phyloP scores from a whole-genome alignment of 257 asterid genomes.

The Rehmannia glutinosa region DNA sequence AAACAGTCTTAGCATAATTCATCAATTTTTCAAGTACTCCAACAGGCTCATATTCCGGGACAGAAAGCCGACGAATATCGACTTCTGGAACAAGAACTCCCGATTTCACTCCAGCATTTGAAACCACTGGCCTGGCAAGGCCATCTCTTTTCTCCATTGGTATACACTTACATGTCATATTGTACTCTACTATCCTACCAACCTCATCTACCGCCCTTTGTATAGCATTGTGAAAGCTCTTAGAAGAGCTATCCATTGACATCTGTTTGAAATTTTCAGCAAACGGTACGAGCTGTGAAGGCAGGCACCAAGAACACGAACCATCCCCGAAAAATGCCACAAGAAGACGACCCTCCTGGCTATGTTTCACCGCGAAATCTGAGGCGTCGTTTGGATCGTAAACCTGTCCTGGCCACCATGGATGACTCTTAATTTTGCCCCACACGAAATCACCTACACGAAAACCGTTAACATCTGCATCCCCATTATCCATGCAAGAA shows the following conservation, averaged over 20 bases:
- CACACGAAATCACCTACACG: slow-evolving; percentile 84
- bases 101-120: slow-evolving; percentile 49
- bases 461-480: slow-evolving; percentile 35
- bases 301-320: slow-evolving; percentile 73
- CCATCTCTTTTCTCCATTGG: slow-evolving; percentile 23
- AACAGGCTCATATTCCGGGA: slow-evolving; percentile 36
- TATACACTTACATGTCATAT: slow-evolving; percentile 47
- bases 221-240: slow-evolving; percentile 40
- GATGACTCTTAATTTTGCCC: slow-evolving; percentile 76
- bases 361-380: slow-evolving; percentile 41
- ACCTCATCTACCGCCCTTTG: slow-evolving; percentile 48
- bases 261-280: slow-evolving; percentile 38
- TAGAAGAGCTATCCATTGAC: slow-evolving; percentile 34
- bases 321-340: slow-evolving; percentile 79
- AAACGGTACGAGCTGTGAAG: slow-evolving; percentile 61
- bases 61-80: slow-evolving; percentile 29
- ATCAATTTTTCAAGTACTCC: slow-evolving; percentile 33
- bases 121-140: slow-evolving; percentile 35
- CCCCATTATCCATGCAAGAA: neutral
- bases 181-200: slow-evolving; percentile 41
- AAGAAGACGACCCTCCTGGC: slow-evolving; percentile 45
- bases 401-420: slow-evolving; percentile 95
- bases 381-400: slow-evolving; percentile 66
- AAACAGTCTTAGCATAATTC: slow-evolving; percentile 19
- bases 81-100: slow-evolving; percentile 57